A percentile compares a stretch with the other conserved stretches of the same genome.
Evolutionary conservation across 495 filamentous ascomycete genomes (phyloP).

Genomic region (Talaromyces stipitatus): DNA sequence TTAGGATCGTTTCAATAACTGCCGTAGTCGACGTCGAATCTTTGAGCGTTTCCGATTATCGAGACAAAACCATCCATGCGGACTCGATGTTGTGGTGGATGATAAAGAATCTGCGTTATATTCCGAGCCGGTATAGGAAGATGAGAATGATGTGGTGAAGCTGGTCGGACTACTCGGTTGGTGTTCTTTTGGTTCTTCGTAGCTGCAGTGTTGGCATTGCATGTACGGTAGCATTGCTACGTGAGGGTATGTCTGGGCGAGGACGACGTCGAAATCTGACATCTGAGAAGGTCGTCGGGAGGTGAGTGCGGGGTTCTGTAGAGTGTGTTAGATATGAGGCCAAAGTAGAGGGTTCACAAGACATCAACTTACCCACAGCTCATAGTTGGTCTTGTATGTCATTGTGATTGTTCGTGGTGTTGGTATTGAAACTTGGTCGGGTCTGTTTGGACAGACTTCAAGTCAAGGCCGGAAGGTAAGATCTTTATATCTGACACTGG

Average conservation of each 20-base stretch:
- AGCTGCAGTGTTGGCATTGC: slow-evolving; percentile 7
- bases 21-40: slow-evolving; percentile 2
- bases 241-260: slow-evolving; percentile 6
- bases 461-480: background rate
- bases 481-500: background rate
- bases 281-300: slow-evolving; percentile 4
- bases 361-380: slow-evolving; percentile 27
- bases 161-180: background rate
- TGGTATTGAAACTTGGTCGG: too few relatives aligned
- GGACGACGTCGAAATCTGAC: slow-evolving; percentile 5
- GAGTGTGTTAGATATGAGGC: background rate
- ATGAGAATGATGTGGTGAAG: background rate
- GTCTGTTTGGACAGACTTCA: background rate
- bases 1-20: slow-evolving; percentile 2
- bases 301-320: background rate
- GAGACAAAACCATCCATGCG: background rate
- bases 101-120: background rate
- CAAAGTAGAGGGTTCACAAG: background rate
- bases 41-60: background rate
- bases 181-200: slow-evolving; percentile 2
- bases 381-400: slow-evolving; percentile 41
- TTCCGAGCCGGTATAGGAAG: background rate
- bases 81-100: background rate
- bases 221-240: slow-evolving; percentile 7
- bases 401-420: slow-evolving; percentile 13